Evolutionary conservation across 176 grass and related monocot species (phyloP).

Genomic region (Cenchrus americanus): DNA sequence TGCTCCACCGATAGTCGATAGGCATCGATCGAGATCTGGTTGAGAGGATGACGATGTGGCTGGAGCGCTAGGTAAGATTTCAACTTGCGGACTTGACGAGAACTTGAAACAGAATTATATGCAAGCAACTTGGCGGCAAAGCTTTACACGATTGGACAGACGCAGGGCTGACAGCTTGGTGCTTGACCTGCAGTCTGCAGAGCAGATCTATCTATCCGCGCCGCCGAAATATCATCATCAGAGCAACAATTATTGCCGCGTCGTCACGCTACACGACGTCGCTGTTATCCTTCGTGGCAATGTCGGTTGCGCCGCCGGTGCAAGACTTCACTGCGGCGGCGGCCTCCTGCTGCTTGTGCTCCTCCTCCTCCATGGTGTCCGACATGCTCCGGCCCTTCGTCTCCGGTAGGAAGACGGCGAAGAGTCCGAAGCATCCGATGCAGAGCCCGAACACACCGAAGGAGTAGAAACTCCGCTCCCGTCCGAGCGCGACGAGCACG

Average conservation of each 20-base stretch:
- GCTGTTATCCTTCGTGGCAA: neutral
- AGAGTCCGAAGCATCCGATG: conserved; percentile 59
- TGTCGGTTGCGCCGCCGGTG: neutral
- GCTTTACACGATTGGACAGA: neutral
- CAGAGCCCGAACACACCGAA: conserved; percentile 76
- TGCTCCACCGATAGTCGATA: neutral
- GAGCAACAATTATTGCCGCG: neutral
- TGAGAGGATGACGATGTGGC: too few species aligned
- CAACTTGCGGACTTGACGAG: too few species aligned
- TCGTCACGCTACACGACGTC: conserved; percentile 36
- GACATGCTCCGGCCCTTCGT: conserved; percentile 70
- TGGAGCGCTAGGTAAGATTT: too few species aligned
- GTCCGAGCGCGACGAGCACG: conserved; percentile 68
- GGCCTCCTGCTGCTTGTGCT: conserved; percentile 39
- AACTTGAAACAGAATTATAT: conserved; percentile 2
- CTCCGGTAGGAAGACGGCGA: conserved; percentile 68
- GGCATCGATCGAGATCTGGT: neutral
- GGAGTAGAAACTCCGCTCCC: conserved; percentile 63
- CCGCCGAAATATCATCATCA: conserved; percentile 6
- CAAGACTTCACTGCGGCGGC: neutral
- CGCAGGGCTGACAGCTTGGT: neutral
- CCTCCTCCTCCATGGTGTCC: conserved; percentile 97
- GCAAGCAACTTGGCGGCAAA: neutral
- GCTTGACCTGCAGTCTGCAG: neutral
- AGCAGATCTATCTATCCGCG: neutral